Evolutionary conservation across 1,139 yeast genomes (phyloP).

Genomic region (Geotrichum citri-aurantii): DNA sequence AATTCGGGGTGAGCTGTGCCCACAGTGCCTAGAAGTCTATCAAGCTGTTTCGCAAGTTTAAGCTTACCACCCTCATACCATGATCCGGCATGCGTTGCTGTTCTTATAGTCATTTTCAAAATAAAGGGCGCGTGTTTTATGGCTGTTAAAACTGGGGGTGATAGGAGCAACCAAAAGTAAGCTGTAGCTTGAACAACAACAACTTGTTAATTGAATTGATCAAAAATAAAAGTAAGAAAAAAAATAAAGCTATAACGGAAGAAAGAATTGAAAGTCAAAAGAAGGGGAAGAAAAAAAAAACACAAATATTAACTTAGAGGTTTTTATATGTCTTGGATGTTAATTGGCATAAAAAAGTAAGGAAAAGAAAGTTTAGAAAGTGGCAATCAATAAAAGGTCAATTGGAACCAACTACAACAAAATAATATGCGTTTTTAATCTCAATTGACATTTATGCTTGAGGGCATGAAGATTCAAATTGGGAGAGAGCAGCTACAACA

Average conservation of each 20-base stretch:
- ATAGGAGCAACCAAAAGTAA: not conserved
- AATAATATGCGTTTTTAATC: too few species aligned
- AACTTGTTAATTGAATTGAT: too few species aligned
- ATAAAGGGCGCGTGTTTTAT: not conserved
- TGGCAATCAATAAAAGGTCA: not conserved
- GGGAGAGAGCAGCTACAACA: too few species aligned
- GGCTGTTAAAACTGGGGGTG: not conserved
- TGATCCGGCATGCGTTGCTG: constrained; percentile 82
- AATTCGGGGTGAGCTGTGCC: constrained; percentile 23
- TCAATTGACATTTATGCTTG: too few species aligned
- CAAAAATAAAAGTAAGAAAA: not conserved
- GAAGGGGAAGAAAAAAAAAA: not conserved
- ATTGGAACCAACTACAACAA: not conserved
- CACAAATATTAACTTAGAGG: not conserved
- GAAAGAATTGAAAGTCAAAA: too few species aligned
- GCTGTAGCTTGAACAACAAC: too few species aligned
- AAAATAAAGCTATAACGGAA: not conserved
- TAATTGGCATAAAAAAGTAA: not conserved
- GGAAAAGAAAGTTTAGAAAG: not conserved
- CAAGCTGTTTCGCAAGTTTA: constrained; percentile 47
- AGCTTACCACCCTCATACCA: constrained; percentile 63
- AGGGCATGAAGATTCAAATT: too few species aligned
- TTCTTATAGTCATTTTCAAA: constrained; percentile 40
- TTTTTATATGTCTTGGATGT: not conserved
- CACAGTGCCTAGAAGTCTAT: constrained; percentile 38